A percentile compares a stretch with the other conserved stretches of the same genome.
Conservation (phyloP, 2,329 filamentous ascomycete genomes). For the Erysiphe pulchra region DNA sequence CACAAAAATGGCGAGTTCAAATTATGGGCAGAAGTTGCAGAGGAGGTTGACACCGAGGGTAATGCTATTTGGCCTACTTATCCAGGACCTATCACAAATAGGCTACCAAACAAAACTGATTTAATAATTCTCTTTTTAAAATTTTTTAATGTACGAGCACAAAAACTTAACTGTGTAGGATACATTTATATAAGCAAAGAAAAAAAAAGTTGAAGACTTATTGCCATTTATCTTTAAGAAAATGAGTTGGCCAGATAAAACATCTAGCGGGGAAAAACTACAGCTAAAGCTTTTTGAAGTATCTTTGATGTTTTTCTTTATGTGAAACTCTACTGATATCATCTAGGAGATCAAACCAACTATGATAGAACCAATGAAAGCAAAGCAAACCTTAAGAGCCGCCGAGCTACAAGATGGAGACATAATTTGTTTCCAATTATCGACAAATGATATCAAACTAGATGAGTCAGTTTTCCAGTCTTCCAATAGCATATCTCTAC, state of each 20-base stretch:
- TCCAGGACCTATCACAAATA: constrained; percentile 25
- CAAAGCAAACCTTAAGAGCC: constrained; percentile 65
- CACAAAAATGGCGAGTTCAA: constrained; percentile 44
- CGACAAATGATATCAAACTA: background rate
- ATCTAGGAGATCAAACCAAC: constrained; percentile 72
- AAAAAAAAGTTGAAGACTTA: constrained; percentile 71
- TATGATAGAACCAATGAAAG: constrained; percentile 90
- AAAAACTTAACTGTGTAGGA: constrained; percentile 50
- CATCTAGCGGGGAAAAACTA: constrained; percentile 16
- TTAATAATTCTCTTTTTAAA: constrained; percentile 73
- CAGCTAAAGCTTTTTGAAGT: constrained; percentile 54
- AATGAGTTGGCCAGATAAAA: constrained; percentile 64
- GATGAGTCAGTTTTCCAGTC: background rate
- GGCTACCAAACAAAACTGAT: constrained; percentile 31
- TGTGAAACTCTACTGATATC: background rate
- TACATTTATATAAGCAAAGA: constrained; percentile 72
- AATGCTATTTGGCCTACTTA: constrained; percentile 46
- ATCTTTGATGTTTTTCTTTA: constrained; percentile 5
- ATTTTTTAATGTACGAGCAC: constrained; percentile 57
- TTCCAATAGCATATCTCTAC: background rate
- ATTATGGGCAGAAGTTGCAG: constrained; percentile 63
- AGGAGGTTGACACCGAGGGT: constrained; percentile 39
- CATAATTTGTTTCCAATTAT: constrained; percentile 77
- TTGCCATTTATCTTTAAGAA: constrained; percentile 50
- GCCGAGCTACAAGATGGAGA: constrained; percentile 95